Evolutionary conservation across 2,329 filamentous ascomycete genomes (phyloP), one percentile per base, ranked within the genome.

Genomic region (Fusarium brevicatenulatum): DNA sequence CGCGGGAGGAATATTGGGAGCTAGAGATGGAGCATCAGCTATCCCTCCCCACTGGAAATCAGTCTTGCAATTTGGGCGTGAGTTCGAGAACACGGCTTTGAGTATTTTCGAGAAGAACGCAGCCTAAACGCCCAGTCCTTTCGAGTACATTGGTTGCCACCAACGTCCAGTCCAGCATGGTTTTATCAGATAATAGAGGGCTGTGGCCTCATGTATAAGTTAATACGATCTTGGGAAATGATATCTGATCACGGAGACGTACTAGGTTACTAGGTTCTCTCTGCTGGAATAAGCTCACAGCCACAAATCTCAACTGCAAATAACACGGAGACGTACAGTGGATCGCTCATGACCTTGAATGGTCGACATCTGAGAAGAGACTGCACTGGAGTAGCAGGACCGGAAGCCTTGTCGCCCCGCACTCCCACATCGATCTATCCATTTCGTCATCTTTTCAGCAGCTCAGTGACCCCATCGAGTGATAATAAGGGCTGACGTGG

Each of bases 1-100:
- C 46, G 83, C 85, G 0, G 85, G 85, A 2, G 85, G 85, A 1
- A 68, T 86, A 7, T 63, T 87, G 5, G 85, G 85, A 0, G 85
- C 84, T 4, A 76, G 84, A 32, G 84, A 86, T 53, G 85, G 85
- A 7, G 76, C 81, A 7, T 76, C 80, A 4, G 81, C 78, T 9
- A 82, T 87, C n/a, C 85, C 85, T 2, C 28, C 53, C n/a, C 40
- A 76, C 19, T 87, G 85, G 85, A 76, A 77, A 57, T 68, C 76
- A 13, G 78, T 76, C 69, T 67, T 85, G 66, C 83, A 85, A 76
- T 85, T 84, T 69, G 76, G 66, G 3, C 56, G 77, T 4, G 83
- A 85, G 76, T 85, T 85, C 71, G 63, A 47, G 1, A 56, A 16
- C 2, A 40, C 43, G 5, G 70, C 66, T 18, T 61, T 73, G 28